Conservation (phyloP, 495 filamentous ascomycete genomes). For the Polyplosphaeria fusca region DNA sequence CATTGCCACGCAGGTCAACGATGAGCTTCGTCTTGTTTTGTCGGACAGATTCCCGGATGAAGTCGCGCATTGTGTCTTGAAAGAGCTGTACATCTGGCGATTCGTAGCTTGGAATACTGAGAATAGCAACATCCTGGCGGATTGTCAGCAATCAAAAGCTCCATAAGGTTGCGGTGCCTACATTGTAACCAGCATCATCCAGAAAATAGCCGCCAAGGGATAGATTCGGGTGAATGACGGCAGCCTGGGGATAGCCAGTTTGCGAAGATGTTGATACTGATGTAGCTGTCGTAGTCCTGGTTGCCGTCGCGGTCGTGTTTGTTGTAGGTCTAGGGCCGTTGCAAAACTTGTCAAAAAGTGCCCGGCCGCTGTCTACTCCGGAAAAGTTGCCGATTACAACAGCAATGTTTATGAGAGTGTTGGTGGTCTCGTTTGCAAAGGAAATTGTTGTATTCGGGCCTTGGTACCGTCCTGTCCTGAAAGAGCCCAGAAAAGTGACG, state of each 20-base stretch:
- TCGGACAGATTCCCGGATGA: conserved; percentile 14
- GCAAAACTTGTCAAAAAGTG: conserved; percentile 29
- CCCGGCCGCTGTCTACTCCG: conserved; percentile 23
- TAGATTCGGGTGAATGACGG: conserved; percentile 10
- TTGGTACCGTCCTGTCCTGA: conserved; percentile 17
- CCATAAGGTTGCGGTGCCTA: neutral
- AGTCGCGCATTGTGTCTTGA: conserved; percentile 27
- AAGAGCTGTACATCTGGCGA: conserved; percentile 20
- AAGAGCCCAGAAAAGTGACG: conserved; percentile 15
- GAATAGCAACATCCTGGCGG: conserved; percentile 32
- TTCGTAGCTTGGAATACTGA: conserved; percentile 28
- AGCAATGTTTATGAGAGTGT: conserved; percentile 9
- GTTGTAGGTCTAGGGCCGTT: conserved; percentile 16
- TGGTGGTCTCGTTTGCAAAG: conserved; percentile 15
- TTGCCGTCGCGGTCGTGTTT: neutral
- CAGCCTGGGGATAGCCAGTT: conserved; percentile 27
- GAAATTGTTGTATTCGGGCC: conserved; percentile 19
- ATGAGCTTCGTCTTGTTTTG: conserved; percentile 24
- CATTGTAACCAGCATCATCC: conserved; percentile 24
- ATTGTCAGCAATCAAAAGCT: neutral
- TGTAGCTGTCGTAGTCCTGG: conserved; percentile 4
- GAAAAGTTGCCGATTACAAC: conserved; percentile 18
- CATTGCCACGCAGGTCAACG: conserved; percentile 29
- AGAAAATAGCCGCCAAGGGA: conserved; percentile 28
- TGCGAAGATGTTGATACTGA: conserved; percentile 2